phyloP scores from a whole-genome alignment of 1,284 basidiomycete genomes.

The Peniophora sp. region DNA sequence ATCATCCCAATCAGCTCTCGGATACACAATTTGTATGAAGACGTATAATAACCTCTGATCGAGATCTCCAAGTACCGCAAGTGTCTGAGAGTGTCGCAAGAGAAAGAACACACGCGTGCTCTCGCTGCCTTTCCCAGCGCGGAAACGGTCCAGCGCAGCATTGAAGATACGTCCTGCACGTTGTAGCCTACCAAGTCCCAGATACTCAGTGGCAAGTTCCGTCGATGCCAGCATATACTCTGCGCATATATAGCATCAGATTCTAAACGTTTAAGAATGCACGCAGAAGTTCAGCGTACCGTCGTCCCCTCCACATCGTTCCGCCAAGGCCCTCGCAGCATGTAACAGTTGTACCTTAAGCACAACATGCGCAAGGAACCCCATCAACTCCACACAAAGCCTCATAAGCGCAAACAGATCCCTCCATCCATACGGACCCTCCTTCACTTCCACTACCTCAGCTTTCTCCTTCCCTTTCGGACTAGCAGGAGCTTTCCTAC shows the following conservation, averaged over 20 bases:
- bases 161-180: constrained; percentile 60
- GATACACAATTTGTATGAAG: not conserved
- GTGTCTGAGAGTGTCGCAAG: constrained; percentile 58
- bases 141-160: constrained; percentile 41
- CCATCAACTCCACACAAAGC: constrained; percentile 61
- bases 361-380: constrained; percentile 44
- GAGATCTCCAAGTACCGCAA: constrained; percentile 56
- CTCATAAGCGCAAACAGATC: constrained; percentile 41
- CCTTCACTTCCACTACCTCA: no score
- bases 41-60: constrained; percentile 45
- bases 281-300: constrained; percentile 29
- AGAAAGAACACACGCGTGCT: constrained; percentile 48
- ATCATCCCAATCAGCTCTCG: not conserved
- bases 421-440: no score
- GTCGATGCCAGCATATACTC: constrained; percentile 61
- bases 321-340: constrained; percentile 17
- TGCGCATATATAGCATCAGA: constrained; percentile 20
- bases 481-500: no score
- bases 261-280: not conserved
- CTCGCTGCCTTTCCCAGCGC: constrained; percentile 33
- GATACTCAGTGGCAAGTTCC: constrained; percentile 71
- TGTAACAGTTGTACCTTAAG: constrained; percentile 33
- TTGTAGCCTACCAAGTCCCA: constrained; percentile 65
- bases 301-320: constrained; percentile 26
- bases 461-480: no score